Percentiles rank a stretch among this genome's conserved stretches.
Evolutionary conservation across 495 filamentous ascomycete species (phyloP).

Genomic region (Hyaloscypha finlandica): DNA sequence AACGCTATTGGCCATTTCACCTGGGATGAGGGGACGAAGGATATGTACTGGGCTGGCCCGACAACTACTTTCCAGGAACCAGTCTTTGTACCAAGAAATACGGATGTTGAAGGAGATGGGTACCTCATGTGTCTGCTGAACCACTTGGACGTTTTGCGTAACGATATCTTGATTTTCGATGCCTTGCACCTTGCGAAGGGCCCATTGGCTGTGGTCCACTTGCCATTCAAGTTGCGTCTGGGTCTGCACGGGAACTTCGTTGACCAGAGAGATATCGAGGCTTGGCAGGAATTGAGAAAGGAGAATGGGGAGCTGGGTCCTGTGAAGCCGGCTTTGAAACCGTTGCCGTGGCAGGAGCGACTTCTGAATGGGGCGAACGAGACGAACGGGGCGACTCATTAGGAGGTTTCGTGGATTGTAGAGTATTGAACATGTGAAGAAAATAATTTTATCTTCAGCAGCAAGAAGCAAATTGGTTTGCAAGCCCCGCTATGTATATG

Average conservation of each 20-base stretch:
- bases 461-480: not conserved
- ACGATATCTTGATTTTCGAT: conserved; percentile 54
- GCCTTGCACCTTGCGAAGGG: conserved; percentile 44
- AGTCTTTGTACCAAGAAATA: conserved; percentile 52
- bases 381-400: conserved; percentile 1
- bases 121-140: conserved; percentile 58
- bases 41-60: conserved; percentile 51
- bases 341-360: conserved; percentile 44
- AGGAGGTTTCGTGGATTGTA: not conserved
- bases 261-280: conserved; percentile 46
- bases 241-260: conserved; percentile 53
- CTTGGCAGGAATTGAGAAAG: conserved; percentile 40
- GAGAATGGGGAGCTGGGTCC: conserved; percentile 43
- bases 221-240: conserved; percentile 46
- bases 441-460: not conserved
- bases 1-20: conserved; percentile 25
- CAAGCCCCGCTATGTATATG: too few species aligned
- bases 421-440: not conserved
- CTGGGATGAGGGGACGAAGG: conserved; percentile 11
- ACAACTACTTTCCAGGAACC: conserved; percentile 59
- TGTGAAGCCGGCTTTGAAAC: conserved; percentile 41
- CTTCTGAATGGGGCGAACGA: conserved; percentile 2
- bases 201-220: conserved; percentile 47
- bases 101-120: conserved; percentile 53
- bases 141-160: conserved; percentile 50